These are phyloP conservation scores for Fusarium goolgardi DNA, from an alignment of 2,329 filamentous ascomycete species.

Conservation along the genomic window DNA sequence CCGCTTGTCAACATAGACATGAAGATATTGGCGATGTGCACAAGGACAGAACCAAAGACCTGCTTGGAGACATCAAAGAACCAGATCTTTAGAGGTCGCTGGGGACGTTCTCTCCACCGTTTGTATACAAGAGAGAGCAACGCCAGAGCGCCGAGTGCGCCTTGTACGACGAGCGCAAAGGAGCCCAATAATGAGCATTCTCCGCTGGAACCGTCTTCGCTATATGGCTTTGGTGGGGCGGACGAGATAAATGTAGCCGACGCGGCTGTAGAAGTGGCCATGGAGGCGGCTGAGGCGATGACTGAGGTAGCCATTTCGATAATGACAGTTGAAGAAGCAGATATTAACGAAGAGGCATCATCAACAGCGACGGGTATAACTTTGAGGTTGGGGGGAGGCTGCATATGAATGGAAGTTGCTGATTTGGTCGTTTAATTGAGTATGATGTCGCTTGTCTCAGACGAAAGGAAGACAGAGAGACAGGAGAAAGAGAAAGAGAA, in stretches of 20 bases:
- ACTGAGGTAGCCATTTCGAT: slow-evolving; percentile 49
- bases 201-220: slow-evolving; percentile 66
- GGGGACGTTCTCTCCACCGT: slow-evolving; percentile 89
- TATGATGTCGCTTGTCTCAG: slow-evolving; percentile 29
- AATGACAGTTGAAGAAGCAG: slow-evolving; percentile 35
- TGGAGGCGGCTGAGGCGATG: slow-evolving; percentile 47
- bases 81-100: slow-evolving; percentile 95
- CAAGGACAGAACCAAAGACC: slow-evolving; percentile 90
- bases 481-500: slow-evolving; percentile 2
- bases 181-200: slow-evolving; percentile 90
- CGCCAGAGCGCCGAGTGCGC: slow-evolving; percentile 83
- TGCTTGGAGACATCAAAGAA: slow-evolving; percentile 98
- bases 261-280: slow-evolving; percentile 45
- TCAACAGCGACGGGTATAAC: slow-evolving; percentile 35
- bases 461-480: not conserved
- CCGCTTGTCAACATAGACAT: slow-evolving; percentile 97
- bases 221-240: slow-evolving; percentile 45
- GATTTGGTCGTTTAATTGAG: slow-evolving; percentile 16
- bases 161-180: slow-evolving; percentile 92
- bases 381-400: slow-evolving; percentile 40
- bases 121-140: slow-evolving; percentile 91
- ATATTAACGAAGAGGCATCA: slow-evolving; percentile 40
- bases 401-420: slow-evolving; percentile 38
- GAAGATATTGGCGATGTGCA: slow-evolving; percentile 92
- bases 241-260: slow-evolving; percentile 32